Conservation (phyloP, 2,329 filamentous ascomycete species). For the Chaetothyriales sp. region DNA sequence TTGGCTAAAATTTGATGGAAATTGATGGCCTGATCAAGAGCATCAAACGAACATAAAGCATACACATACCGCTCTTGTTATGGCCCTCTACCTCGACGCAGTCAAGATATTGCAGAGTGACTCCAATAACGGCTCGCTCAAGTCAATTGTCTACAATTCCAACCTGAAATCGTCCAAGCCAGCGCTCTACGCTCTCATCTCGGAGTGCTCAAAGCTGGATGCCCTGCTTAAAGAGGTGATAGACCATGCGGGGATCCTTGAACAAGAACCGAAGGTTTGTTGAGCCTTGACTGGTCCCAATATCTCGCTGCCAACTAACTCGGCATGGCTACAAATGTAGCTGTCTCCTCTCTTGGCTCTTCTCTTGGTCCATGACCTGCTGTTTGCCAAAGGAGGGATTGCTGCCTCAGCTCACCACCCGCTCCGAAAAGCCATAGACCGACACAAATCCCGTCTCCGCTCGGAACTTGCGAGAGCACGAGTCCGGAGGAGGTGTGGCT, state of each 20-base stretch:
- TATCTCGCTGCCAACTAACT: constrained; percentile 24
- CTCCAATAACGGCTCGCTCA: constrained; percentile 57
- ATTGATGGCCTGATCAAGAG: neutral
- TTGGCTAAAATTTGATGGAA: neutral
- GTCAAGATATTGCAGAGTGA: constrained; percentile 51
- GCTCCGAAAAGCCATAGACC: constrained; percentile 56
- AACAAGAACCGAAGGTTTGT: constrained; percentile 67
- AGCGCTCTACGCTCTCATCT: constrained; percentile 69
- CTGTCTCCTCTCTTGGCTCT: constrained; percentile 66
- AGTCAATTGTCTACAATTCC: constrained; percentile 66
- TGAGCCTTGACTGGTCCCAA: neutral
- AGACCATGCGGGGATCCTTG: constrained; percentile 59
- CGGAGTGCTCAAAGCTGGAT: constrained; percentile 86
- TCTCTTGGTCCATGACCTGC: constrained; percentile 70
- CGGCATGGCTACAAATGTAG: constrained; percentile 32
- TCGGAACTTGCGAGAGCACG: constrained; percentile 73
- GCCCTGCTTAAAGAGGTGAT: constrained; percentile 74
- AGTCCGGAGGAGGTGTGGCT: constrained; percentile 53
- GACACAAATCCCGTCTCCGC: constrained; percentile 64
- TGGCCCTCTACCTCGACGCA: constrained; percentile 94
- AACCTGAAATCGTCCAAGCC: constrained; percentile 55
- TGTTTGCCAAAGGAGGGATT: constrained; percentile 68
- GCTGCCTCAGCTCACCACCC: constrained; percentile 67
- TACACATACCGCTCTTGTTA: constrained; percentile 23
- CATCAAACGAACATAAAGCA: neutral